Evolutionary conservation across 1,284 basidiomycete genomes (phyloP), one percentile per base, ranked within the genome.

Genomic region (Ganoderma resinaceum): DNA sequence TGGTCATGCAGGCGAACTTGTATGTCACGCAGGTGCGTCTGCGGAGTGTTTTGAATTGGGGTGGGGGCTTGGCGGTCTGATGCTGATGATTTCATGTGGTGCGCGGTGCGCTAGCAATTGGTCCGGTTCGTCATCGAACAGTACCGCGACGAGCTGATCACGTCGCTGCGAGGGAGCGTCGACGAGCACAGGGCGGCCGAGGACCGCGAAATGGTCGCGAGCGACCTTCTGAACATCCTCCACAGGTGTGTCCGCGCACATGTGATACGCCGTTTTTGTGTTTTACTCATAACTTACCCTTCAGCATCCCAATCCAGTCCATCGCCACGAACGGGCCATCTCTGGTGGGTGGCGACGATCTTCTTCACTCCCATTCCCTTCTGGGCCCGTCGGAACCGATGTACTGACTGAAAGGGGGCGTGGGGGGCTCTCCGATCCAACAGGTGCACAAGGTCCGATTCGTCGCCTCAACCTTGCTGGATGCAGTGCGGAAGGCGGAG

Each of bases 81-180:
- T 38, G 35, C 23, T 14, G 62, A 46, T 11, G 49, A 40, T 3
- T 35, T 35, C 26, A 42, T 62, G 18, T 42, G 18, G 14, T 42
- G 40, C 40, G 14, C 55, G n/a, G 7, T 57, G 63, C 65, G 65
- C 49, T 70, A 95, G 93, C 94, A 96, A 94, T 88, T 95, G 67
- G 93, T 94, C 68, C 91, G 95, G 66, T 95, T 95, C 76, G 92
- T 96, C 67, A 92, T 94, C 64, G 91, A 95, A 74, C 94, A 95
- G 79, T 95, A 95, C 76, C 90, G 93, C 14, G 92, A 95, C 74
- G 93, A 95, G 78, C 86, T 96, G 46, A 79, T 93, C 65, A 83
- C 85, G 60, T 84, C 91, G 61, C 82, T 93, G 72, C 90, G 89
- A 72, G 91, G 90, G 23, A 84, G 77, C 71, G 81, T 89, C 33